Evolutionary conservation across 2,329 filamentous ascomycete genomes (phyloP), one percentile per base, ranked within the genome.

Genomic region (Teratosphaeria viscida): DNA sequence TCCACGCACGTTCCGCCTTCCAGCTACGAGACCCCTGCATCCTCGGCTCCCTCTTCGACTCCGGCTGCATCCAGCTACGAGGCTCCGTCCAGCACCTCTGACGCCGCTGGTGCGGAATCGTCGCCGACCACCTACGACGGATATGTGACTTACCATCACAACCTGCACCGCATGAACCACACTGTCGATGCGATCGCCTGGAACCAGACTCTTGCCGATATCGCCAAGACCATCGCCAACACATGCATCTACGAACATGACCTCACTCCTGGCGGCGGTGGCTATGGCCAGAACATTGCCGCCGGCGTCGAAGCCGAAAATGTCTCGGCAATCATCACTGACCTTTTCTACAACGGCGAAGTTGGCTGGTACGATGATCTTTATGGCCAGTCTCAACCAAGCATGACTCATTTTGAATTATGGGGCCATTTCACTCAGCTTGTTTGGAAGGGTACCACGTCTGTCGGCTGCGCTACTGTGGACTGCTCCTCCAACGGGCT

Each of bases 271-370:
- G 82, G 83, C 63, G 79, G 77, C 56, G 84, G 84, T 59, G 79
- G 81, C 53, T 95, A 94, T 71, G 94, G 94, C 52, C 94, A 99
- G 78, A 99, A 97, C 82, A 86, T 97, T 61, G 92, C 89, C 70
- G 85, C 86, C 62, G 79, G 86, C 65, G 80, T 83, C 61, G 70
- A 74, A 2, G 72, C 76, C n/a, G 75, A 73, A 61, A 81, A 85
- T 54, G 79, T 89, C 63, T 83, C 84, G 58, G 79, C 82, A 64
- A 85, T 87, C 66, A 85, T 92, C 71, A 89, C 85, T 69, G 82
- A 92, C 72, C 80, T 87, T 76, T 96, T 94, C 90, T 96, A 96
- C 82, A 90, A 94, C 73, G 83, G 82, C 68, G 90, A 96, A 75
- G 78, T 88, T 67, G 71, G 72, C 63, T 85, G 81, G 75, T 80